Evolutionary conservation across 2,329 filamentous ascomycete genomes (phyloP).

Genomic region (Alternaria longipes): DNA sequence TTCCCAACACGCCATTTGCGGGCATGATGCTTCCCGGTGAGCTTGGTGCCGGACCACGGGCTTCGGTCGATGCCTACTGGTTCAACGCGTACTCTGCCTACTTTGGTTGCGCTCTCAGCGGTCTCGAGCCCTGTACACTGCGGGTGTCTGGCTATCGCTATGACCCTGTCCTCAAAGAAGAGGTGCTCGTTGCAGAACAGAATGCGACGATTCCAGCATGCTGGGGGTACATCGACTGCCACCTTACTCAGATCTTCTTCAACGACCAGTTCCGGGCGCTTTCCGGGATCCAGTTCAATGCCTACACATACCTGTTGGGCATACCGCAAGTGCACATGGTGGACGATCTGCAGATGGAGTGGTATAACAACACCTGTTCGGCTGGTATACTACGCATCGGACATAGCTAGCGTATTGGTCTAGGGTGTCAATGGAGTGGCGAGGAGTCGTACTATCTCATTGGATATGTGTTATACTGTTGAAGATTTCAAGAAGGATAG

Average conservation of each 20-base stretch:
- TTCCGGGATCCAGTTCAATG: conserved; percentile 60
- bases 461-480: conserved; percentile 1
- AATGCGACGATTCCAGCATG: conserved; percentile 57
- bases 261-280: conserved; percentile 51
- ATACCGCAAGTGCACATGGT: conserved; percentile 57
- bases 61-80: conserved; percentile 57
- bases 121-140: conserved; percentile 53
- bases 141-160: conserved; percentile 59
- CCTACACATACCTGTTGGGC: conserved; percentile 52
- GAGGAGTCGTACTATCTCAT: neutral
- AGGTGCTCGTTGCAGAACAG: conserved; percentile 49
- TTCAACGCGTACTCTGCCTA: conserved; percentile 60
- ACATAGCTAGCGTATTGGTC: conserved; percentile 33
- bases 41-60: conserved; percentile 57
- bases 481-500: conserved; percentile 5
- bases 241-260: conserved; percentile 56
- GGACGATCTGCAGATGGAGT: conserved; percentile 59
- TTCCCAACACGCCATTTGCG: conserved; percentile 40
- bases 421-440: conserved; percentile 22
- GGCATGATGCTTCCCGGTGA: conserved; percentile 55
- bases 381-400: conserved; percentile 54
- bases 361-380: conserved; percentile 61
- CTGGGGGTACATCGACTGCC: conserved; percentile 52
- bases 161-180: conserved; percentile 43
- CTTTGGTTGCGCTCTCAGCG: conserved; percentile 59